A percentile compares a stretch with the other conserved stretches of the same genome.
Conservation (phyloP, 306 rosid species). For the Corylus americana region DNA sequence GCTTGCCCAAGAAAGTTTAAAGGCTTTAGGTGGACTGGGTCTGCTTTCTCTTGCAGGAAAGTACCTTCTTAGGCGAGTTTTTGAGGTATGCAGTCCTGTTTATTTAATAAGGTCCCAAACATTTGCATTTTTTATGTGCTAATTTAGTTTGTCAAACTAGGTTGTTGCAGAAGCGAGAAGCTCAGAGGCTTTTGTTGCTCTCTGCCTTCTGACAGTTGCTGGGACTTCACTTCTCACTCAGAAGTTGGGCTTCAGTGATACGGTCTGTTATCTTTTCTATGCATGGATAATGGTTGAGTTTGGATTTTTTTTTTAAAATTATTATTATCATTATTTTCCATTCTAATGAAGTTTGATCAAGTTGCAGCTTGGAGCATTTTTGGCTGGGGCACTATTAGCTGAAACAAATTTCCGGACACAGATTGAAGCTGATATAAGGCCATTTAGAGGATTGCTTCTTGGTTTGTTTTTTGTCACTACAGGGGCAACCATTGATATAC, state of each 20-base stretch:
- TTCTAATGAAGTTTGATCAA: conserved; percentile 27
- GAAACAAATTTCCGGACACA: conserved; percentile 99
- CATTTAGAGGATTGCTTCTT: conserved; percentile 95
- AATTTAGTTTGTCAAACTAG: conserved; percentile 53
- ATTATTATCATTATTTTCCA: not conserved
- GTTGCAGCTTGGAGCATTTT: conserved; percentile 96
- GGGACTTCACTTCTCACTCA: conserved; percentile 93
- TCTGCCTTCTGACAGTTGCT: conserved; percentile 91
- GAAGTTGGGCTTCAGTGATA: conserved; percentile 97
- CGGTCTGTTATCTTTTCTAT: conserved; percentile 53
- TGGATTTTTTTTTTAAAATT: no score
- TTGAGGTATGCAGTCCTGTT: conserved; percentile 61
- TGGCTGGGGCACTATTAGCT: conserved; percentile 96
- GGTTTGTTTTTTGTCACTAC: conserved; percentile 93
- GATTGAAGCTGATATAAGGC: conserved; percentile 99
- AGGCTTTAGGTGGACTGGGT: conserved; percentile 95
- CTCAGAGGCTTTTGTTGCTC: conserved; percentile 99
- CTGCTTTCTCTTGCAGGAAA: conserved; percentile 93
- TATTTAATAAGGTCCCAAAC: conserved; percentile 19
- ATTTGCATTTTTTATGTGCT: conserved; percentile 26
- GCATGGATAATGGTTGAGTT: conserved; percentile 8
- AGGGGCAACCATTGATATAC: conserved; percentile 88
- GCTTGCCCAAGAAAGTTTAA: conserved; percentile 93
- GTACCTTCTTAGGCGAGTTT: conserved; percentile 87
- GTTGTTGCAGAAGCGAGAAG: conserved; percentile 99